These are phyloP conservation scores for Catharanthus roseus DNA, from an alignment of 257 asterid species.

Conservation along the genomic window DNA sequence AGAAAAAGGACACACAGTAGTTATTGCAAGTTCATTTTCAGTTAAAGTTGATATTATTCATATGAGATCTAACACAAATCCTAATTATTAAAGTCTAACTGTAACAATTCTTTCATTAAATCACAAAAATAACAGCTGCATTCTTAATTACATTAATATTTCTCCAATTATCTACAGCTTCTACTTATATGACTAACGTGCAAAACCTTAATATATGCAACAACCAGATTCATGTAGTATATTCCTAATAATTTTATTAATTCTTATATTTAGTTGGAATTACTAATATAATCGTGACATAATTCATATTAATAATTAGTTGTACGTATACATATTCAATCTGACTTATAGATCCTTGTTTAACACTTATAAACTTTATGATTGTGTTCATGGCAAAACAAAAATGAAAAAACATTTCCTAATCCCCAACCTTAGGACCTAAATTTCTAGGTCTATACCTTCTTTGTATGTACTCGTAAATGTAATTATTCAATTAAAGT, in stretches of 20 bases:
- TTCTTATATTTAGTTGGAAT: neutral
- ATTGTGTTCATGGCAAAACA: too few relatives aligned
- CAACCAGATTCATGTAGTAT: too few relatives aligned
- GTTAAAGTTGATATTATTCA: constrained; percentile 11
- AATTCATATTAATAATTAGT: neutral
- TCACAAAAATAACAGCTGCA: neutral
- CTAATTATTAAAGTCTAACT: constrained; percentile 6
- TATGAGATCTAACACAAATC: constrained; percentile 1
- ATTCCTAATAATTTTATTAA: neutral
- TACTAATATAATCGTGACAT: neutral
- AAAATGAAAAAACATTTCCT: neutral
- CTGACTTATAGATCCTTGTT: neutral
- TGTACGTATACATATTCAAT: too few relatives aligned
- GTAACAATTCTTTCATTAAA: neutral
- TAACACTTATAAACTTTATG: too few relatives aligned
- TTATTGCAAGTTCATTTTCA: constrained; percentile 4
- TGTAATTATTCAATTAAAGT: too few relatives aligned
- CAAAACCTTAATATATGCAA: neutral
- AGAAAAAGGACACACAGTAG: neutral
- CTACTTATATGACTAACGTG: constrained; percentile 13
- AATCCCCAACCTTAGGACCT: neutral
- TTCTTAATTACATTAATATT: too few relatives aligned
- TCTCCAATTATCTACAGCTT: constrained; percentile 1
- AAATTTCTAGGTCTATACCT: too few relatives aligned
- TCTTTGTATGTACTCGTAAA: too few relatives aligned